phyloP scores from a whole-genome alignment of 176 grass and related monocot genomes.

The sorghum (Sorghum bicolor) region Sorghum_bicolor_NCBIv3 NC_012872.2:51168001-51168500 shows the following conservation, averaged over 20 bases:
- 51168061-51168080: neutral
- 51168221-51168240: neutral
- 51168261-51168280: neutral
- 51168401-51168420: neutral
- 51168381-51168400: neutral
- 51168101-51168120: neutral
- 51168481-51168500: constrained; percentile 2
- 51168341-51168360: neutral
- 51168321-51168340: neutral
- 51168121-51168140: neutral
- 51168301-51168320: neutral
- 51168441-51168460: neutral
- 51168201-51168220: neutral
- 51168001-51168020: neutral
- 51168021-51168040: neutral
- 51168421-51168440: constrained; percentile 3
- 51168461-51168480: neutral
- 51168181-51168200: neutral
- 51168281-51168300: neutral
- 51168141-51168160: neutral
- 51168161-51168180: neutral
- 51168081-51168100: neutral
- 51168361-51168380: neutral
- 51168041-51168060: neutral
- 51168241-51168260: neutral